phyloP scores from a whole-genome alignment of 75 land plant species.

The Sequoiadendron giganteum region DNA sequence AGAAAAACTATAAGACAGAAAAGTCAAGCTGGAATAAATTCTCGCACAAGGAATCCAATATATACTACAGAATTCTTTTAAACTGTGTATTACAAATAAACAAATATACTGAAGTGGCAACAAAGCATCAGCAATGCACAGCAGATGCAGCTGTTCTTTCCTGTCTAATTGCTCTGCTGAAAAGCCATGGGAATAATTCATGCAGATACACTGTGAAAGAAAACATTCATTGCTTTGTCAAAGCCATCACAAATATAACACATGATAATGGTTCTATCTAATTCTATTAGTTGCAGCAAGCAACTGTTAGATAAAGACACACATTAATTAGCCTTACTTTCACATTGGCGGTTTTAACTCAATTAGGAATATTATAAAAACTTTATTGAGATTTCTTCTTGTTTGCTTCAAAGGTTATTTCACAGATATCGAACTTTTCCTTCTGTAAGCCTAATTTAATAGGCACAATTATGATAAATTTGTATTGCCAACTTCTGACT shows the following conservation, averaged over 20 bases:
- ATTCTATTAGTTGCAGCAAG: neutral
- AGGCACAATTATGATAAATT: no score
- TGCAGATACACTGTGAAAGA: neutral
- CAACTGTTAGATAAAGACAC: neutral
- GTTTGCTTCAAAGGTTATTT: no score
- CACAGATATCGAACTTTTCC: no score
- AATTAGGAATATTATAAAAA: no score
- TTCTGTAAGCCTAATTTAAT: no score
- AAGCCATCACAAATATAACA: neutral
- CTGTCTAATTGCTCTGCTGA: neutral
- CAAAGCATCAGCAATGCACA: no score
- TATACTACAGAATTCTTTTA: neutral
- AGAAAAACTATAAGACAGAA: neutral
- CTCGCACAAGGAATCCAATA: neutral
- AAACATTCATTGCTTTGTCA: neutral
- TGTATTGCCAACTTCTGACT: no score
- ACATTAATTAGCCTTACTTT: no score
- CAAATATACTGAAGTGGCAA: neutral
- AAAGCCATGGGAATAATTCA: neutral
- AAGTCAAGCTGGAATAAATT: neutral
- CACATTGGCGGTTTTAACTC: no score
- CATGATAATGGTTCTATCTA: no score
- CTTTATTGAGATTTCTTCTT: no score
- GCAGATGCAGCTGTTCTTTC: neutral
- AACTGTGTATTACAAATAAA: no score